These are phyloP conservation scores for Pestalotiopsis sp. DNA, from an alignment of 2,329 filamentous ascomycete genomes.

Conservation along the genomic window DNA sequence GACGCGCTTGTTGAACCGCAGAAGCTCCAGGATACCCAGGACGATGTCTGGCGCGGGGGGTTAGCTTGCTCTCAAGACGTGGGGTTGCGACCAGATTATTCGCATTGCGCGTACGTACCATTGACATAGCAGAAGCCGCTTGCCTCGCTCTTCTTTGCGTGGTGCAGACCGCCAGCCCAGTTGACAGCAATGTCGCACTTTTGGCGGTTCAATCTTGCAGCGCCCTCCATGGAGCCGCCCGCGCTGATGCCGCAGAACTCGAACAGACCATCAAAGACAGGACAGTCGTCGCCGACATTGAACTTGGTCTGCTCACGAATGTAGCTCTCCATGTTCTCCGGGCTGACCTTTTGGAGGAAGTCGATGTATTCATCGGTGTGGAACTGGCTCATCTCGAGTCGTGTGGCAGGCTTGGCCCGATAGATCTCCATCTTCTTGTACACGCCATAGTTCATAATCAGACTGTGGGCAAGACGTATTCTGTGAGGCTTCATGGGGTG, in stretches of 20 bases:
- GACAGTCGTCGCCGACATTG: conserved; percentile 96
- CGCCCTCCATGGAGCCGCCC: conserved; percentile 91
- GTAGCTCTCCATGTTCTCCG: conserved; percentile 97
- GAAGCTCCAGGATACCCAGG: conserved; percentile 87
- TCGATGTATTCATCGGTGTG: conserved; percentile 96
- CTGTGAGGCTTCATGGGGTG: conserved; percentile 99
- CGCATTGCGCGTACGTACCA: conserved; percentile 54
- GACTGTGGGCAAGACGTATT: conserved; percentile 89
- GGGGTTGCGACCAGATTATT: background rate
- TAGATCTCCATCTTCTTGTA: conserved; percentile 98
- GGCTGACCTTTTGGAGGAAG: conserved; percentile 92
- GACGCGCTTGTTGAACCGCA: conserved; percentile 91
- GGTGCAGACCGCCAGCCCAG: conserved; percentile 96
- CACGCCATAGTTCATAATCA: conserved; percentile 94
- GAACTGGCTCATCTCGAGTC: conserved; percentile 90
- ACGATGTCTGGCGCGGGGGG: conserved; percentile 82
- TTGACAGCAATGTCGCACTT: conserved; percentile 98
- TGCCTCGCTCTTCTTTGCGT: conserved; percentile 95
- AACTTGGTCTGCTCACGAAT: conserved; percentile 89
- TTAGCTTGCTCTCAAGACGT: conserved; percentile 19
- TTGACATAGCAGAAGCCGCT: conserved; percentile 99
- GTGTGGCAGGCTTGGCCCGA: conserved; percentile 82
- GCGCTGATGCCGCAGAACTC: conserved; percentile 95
- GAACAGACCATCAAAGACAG: conserved; percentile 96
- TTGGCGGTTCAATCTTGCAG: conserved; percentile 83